These are phyloP conservation scores for Ophiostoma ulmi DNA, from an alignment of 2,329 filamentous ascomycete species.

Conservation along the genomic window DNA sequence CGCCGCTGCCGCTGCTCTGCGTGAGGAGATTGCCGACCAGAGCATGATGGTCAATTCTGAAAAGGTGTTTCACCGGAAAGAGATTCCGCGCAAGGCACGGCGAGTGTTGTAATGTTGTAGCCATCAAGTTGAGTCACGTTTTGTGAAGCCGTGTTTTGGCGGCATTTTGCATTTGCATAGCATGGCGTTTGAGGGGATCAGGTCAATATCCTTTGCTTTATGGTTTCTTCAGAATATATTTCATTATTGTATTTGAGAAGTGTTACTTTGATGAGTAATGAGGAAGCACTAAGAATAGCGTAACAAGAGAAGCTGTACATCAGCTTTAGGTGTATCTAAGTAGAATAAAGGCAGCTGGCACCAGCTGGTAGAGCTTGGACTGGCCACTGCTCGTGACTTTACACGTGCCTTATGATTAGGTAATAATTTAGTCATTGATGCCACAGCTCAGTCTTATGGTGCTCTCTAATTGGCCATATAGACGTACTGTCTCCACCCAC, in stretches of 20 bases:
- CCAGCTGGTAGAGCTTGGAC: background rate
- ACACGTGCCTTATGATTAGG: background rate
- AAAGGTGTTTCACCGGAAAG: constrained; percentile 48
- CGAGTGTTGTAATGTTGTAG: constrained; percentile 10
- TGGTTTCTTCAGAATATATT: background rate
- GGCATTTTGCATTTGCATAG: constrained; percentile 19
- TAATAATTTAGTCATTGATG: background rate
- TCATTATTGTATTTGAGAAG: background rate
- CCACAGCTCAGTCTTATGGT: background rate
- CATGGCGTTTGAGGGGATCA: constrained; percentile 17
- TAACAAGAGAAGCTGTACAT: background rate
- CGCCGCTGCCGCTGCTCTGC: constrained; percentile 31
- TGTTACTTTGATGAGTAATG: background rate
- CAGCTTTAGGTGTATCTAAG: background rate
- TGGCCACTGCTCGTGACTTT: background rate
- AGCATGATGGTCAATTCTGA: constrained; percentile 62
- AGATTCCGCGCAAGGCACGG: constrained; percentile 46
- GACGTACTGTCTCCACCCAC: background rate
- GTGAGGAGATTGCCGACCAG: constrained; percentile 53
- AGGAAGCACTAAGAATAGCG: background rate
- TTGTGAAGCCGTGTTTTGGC: background rate
- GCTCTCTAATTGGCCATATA: background rate
- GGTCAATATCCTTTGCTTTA: constrained; percentile 5
- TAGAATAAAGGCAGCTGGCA: background rate
- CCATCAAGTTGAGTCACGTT: background rate